phyloP scores from a whole-genome alignment of 129 eudicot genomes.

The Cynara cardunculus region DNA sequence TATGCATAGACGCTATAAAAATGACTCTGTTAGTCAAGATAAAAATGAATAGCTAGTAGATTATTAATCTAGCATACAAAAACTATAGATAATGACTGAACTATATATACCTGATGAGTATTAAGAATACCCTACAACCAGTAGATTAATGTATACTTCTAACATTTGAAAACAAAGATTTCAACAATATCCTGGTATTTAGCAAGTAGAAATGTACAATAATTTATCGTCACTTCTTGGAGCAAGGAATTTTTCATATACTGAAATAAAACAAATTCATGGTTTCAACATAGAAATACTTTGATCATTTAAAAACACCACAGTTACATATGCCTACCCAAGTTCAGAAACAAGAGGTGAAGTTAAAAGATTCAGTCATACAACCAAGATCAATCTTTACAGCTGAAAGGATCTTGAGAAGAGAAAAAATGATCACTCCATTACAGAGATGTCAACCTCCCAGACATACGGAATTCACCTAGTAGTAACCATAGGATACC shows the following conservation, averaged over 20 bases:
- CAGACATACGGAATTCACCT: not conserved
- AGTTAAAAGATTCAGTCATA: not conserved
- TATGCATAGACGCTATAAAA: not conserved
- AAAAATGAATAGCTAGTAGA: not conserved
- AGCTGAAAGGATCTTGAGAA: not conserved
- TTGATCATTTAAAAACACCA: not conserved
- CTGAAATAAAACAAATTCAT: not conserved
- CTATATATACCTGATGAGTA: not conserved
- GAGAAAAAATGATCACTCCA: not conserved
- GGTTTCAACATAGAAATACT: not conserved
- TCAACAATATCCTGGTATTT: not conserved
- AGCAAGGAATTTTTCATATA: not conserved
- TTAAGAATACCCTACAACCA: constrained; percentile 5
- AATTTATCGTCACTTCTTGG: not conserved
- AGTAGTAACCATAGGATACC: not conserved
- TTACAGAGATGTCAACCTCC: not conserved
- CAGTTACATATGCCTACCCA: not conserved
- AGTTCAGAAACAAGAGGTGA: not conserved
- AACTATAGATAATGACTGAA: not conserved
- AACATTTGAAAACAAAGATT: not conserved
- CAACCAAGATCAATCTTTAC: not conserved
- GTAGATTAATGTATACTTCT: not conserved
- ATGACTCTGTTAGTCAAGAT: not conserved
- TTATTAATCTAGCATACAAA: not conserved
- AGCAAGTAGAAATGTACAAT: not conserved